Evolutionary conservation across 345 rosid species (phyloP), one percentile per base, ranked within the genome.

Genomic region (Noccaea caerulescens): DNA sequence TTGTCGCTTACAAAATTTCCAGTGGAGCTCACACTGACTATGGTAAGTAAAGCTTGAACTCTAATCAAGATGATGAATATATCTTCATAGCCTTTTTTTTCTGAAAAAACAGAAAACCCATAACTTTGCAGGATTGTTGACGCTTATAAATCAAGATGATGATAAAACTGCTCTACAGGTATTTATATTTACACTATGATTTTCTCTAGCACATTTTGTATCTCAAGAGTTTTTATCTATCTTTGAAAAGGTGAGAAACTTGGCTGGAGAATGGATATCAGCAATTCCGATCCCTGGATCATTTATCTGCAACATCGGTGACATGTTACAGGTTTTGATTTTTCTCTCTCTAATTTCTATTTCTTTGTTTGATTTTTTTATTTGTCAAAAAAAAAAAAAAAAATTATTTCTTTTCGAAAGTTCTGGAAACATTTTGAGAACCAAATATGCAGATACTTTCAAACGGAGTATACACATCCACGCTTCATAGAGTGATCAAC

Each of bases 1-100:
- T 43, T 16, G 45, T 59, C 27, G 8, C 4, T 11, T 50, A 51
- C 13, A 45, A 62, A 30, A 56, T 34, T 59, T 68, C 72, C 32
- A 92, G 96, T 37, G 90, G 93, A 79, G 90, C 89, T 37, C 90
- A 82, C 76, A 92, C 96, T 1, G 98, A 92, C 59, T 88, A 92
- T 68, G 95, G 92, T 90, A 82, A 81, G 56, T 58, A 41, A 41
- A 38, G 10, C 14, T 3, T 57, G 51, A 37, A 63, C 16, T 43
- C 7, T 0, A 52, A 20, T 60, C 34, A 63, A 55, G 9, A 36
- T 23, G 10, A 64, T 33, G 42, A 49, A 36, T 39, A 34, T 10
- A 58, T 54, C 11, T 51, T 62, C 44, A n/a, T 50, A 27, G 23
- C 20, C 5, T 60, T 8, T 10, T 23, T 46, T 14, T 42, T 60